These are phyloP conservation scores for Cenchrus americanus DNA, from an alignment of 176 grass and related monocot genomes.

Conservation along the genomic window DNA sequence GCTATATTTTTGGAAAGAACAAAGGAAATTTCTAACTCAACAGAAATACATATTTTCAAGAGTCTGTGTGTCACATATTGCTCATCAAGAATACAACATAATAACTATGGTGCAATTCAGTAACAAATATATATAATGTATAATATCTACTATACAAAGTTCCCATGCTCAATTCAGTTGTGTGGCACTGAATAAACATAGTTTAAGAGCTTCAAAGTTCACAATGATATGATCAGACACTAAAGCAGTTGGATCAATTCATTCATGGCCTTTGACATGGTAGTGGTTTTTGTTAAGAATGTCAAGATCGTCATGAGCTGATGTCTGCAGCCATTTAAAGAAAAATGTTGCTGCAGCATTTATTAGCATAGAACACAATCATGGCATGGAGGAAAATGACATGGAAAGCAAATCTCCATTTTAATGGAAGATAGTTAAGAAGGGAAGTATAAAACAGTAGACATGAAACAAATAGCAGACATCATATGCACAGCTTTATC, in stretches of 20 bases:
- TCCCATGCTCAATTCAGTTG: neutral
- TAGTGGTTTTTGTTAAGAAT: conserved; percentile 1
- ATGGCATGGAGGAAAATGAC: neutral
- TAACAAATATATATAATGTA: neutral
- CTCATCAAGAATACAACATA: conserved; percentile 28
- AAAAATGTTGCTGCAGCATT: neutral
- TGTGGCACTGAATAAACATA: neutral
- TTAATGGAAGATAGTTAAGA: neutral
- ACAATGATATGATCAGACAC: neutral
- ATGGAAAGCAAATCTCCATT: neutral
- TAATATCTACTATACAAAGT: neutral
- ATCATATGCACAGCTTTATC: neutral
- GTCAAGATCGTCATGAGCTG: neutral
- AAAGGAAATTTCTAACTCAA: neutral
- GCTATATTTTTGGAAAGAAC: conserved; percentile 6
- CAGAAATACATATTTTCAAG: conserved; percentile 7
- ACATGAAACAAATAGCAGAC: neutral
- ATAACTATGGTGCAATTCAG: neutral
- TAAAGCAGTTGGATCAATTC: neutral
- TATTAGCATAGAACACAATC: neutral
- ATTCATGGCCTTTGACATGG: neutral
- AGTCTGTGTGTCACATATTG: neutral
- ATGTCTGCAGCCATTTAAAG: neutral
- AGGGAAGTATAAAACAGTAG: neutral
- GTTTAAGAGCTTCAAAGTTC: neutral